phyloP scores from a whole-genome alignment of 306 rosid species.

The Crataegus laevigata region DNA sequence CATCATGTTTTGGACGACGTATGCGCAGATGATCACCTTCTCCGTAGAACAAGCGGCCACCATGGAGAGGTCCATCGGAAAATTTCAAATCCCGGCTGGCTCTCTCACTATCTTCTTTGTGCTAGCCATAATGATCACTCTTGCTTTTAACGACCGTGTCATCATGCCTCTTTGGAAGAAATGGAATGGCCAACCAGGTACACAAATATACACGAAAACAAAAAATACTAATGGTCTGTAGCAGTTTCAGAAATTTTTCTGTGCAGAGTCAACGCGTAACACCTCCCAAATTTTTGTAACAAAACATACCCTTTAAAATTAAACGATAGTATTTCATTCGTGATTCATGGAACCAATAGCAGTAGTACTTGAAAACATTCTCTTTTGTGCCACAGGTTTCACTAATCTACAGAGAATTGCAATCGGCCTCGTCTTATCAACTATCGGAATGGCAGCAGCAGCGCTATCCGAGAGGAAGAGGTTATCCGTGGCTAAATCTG shows the following conservation, averaged over 20 bases:
- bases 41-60: conserved; percentile 95
- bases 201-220: background rate
- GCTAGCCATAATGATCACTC: conserved; percentile 63
- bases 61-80: conserved; percentile 60
- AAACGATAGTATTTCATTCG: too few species aligned
- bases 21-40: conserved; percentile 90
- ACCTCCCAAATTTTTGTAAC: too few species aligned
- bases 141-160: conserved; percentile 59
- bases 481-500: conserved; percentile 48
- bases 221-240: background rate
- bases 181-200: conserved; percentile 78
- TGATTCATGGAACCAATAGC: too few species aligned
- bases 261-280: too few species aligned
- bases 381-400: conserved; percentile 43
- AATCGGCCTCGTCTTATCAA: conserved; percentile 63
- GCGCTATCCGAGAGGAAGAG: conserved; percentile 53
- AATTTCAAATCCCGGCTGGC: conserved; percentile 84
- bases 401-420: conserved; percentile 71
- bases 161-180: conserved; percentile 82
- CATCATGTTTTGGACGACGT: conserved; percentile 84
- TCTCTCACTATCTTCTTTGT: conserved; percentile 87
- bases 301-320: too few species aligned
- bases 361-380: background rate
- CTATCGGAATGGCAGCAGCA: conserved; percentile 67
- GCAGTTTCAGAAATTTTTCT: too few species aligned